Evolutionary conservation across 495 filamentous ascomycete species (phyloP).

Genomic region (Niebla homalea): DNA sequence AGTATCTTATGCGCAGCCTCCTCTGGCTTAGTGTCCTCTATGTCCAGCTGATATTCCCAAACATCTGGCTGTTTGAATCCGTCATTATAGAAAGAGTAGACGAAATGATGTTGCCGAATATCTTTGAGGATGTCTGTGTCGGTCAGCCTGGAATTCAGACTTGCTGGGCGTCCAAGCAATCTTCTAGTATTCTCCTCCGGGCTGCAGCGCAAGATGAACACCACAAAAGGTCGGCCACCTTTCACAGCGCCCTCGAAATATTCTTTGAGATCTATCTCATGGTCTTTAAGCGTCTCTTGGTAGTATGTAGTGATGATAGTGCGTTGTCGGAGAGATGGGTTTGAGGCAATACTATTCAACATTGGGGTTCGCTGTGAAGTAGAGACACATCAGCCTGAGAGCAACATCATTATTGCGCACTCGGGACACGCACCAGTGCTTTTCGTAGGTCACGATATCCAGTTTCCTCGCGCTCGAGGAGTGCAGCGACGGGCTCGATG

Average conservation of each 20-base stretch:
- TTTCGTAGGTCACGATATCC: slow-evolving; percentile 1
- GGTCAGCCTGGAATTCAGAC: no score
- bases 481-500: slow-evolving; percentile 1
- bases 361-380: neutral
- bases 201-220: neutral
- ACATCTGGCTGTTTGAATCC: neutral
- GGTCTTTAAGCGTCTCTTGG: slow-evolving; percentile 1
- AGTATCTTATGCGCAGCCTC: neutral
- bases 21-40: slow-evolving; percentile 1
- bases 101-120: neutral
- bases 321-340: neutral
- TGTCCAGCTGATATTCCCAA: slow-evolving; percentile 1
- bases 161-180: no score
- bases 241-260: neutral
- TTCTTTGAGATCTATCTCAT: slow-evolving; percentile 2
- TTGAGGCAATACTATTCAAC: neutral
- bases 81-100: neutral
- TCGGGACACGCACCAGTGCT: neutral
- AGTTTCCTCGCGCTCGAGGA: neutral
- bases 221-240: neutral
- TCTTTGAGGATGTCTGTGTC: no score
- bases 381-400: no score
- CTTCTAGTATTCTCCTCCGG: neutral
- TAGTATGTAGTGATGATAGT: slow-evolving; percentile 2
- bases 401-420: no score